Base-by-base conservation (phyloP, 2,329 filamentous ascomycete species). In the Colletotrichum simmondsii region DNA sequence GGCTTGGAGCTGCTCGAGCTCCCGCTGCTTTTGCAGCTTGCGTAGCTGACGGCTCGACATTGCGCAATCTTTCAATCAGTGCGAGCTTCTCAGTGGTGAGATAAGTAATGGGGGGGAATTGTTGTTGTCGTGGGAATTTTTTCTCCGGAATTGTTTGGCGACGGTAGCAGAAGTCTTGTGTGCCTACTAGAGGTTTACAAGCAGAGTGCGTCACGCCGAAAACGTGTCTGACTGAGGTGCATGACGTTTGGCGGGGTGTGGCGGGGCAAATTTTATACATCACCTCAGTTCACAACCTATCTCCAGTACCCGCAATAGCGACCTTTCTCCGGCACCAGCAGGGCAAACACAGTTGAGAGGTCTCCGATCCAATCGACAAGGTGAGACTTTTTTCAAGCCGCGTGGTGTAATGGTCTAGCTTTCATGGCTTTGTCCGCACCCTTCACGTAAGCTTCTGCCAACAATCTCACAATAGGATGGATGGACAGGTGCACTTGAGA, bases 31-130 rank as follows among this genome's bases (percentile, higher is more conserved):
- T 70, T 87, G 86, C 46, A 89, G 81, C 79, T 87, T 89, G 58
- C 87, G 85, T 56, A 89, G 78, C 75, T 89, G 87, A 59, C 87
- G 81, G 68, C 81, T 88, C 24, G 87, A 88, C 87, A 89, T 89
- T 52, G 32, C 79, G 75, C 56, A 19, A 22, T 14, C 58, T 64
- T 10, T 24, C 46, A 10, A 19, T 58, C 19, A 2, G 19, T 3
- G 42, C 8, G 8, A 49, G 19, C 42, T 49, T 49, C 19, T 22
- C 42, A 22, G 19, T n/a, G 42, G 16, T 49, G 8, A 22, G 42
- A 8, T 49, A 8, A 11, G 19, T 19, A 22, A 8, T 19, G 3
- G 42, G 22, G 42, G 42, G 19, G 19, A n/a, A 49, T n/a, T 10
- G n/a, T 22, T n/a, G 42, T n/a, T 11, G 42, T 49, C 19, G 42